Evolutionary conservation across 306 rosid species (phyloP), one percentile per base, ranked within the genome.

Genomic region (Pyrus pyrifolia): DNA sequence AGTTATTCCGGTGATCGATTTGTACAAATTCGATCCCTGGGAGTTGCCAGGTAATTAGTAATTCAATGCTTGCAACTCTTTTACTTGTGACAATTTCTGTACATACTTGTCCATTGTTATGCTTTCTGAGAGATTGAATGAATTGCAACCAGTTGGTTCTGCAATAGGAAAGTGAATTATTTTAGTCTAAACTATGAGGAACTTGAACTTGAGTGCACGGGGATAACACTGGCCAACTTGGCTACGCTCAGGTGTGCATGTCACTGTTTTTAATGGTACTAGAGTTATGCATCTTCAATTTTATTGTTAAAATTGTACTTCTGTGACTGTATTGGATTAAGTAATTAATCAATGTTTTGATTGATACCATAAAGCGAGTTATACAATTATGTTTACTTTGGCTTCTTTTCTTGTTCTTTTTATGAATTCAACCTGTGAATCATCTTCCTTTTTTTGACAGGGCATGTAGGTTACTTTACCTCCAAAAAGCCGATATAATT

Each of bases 11-110:
- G 96, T 85, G 14, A 83, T 93, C 78, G 97, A 93, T 76, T 87
- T 93, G 84, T 91, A 93, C 89, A 93, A 91, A 76, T 91, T 87
- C 55, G 98, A 93, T 63, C 98, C 98, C 1, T 93, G 98, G 98
- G 98, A 93, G 75, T 85, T 93, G 77, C 98, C 98, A 38, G 98
- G 97, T 91, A 86, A 69, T 79, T 61, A 11, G 76, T 72, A 46
- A 79, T n/a, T 42, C 78, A 52, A 63, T 21, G 21, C 55, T 76
- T 11, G 44, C 22, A 3, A 67, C 68, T 44, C 64, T 23, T 65
- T 76, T 15, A 35, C 18, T 17, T 23, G 55, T 17, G 11, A 33
- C 2, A 23, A n/a, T 22, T 14, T 22, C 55, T 23, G 76, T 18
- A 63, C 79, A 30, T 40, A 23, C 71, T 71, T 64, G 33, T 29